Conservation (phyloP, 1,139 yeast genomes). For the Candida gigantensis region DNA sequence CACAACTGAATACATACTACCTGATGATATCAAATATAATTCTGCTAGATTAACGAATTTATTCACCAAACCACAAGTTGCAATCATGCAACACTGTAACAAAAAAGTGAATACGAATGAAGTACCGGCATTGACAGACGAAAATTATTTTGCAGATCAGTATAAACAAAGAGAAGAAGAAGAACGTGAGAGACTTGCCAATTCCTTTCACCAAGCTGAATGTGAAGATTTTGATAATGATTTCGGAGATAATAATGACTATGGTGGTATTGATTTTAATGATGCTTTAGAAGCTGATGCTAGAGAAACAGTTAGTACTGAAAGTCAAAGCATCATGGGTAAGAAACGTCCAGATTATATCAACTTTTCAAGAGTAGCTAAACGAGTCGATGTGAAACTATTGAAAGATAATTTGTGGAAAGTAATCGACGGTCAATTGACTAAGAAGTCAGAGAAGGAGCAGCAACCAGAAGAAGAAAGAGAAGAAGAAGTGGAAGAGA, state of each 20-base stretch:
- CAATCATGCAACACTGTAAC: constrained; percentile 34
- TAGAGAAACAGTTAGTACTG: constrained; percentile 9
- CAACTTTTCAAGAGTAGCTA: constrained; percentile 77
- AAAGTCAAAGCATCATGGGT: constrained; percentile 31
- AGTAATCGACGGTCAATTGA: constrained; percentile 37
- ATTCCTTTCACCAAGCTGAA: constrained; percentile 49
- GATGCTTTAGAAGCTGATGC: constrained; percentile 40
- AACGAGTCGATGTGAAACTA: constrained; percentile 76
- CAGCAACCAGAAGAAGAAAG: constrained; percentile 9
- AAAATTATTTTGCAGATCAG: constrained; percentile 73
- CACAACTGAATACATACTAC: constrained; percentile 53
- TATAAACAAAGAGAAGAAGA: constrained; percentile 47
- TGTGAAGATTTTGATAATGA: constrained; percentile 45
- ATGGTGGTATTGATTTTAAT: constrained; percentile 47
- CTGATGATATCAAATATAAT: constrained; percentile 73
- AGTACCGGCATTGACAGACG: constrained; percentile 50
- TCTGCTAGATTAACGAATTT: constrained; percentile 67
- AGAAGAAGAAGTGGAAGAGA: constrained; percentile 11
- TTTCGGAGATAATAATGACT: constrained; percentile 35
- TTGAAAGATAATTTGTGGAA: constrained; percentile 84
- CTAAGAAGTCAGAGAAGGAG: constrained; percentile 16
- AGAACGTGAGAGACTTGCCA: constrained; percentile 38
- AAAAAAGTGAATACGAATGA: constrained; percentile 13
- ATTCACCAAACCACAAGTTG: constrained; percentile 64
- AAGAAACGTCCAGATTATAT: constrained; percentile 62